These are phyloP conservation scores for Solanum gandarillasii DNA, from an alignment of 257 asterid genomes.

Conservation along the genomic window DNA sequence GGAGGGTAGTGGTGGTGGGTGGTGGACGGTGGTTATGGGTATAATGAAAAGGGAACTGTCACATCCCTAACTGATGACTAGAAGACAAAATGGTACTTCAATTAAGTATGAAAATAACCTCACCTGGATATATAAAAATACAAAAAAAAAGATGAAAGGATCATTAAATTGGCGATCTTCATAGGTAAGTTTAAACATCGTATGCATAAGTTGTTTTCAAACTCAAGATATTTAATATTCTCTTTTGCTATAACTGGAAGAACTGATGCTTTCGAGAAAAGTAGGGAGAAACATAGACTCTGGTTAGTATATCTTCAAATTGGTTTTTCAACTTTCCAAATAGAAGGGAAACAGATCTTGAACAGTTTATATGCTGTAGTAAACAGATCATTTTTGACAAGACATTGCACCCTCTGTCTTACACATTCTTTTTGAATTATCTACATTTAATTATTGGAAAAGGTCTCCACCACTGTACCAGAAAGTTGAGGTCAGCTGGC, in stretches of 20 bases:
- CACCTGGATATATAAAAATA: neutral
- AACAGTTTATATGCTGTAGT: neutral
- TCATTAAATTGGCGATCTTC: neutral
- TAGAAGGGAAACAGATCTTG: neutral
- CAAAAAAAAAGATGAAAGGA: neutral
- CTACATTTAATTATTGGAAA: neutral
- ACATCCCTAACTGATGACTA: neutral
- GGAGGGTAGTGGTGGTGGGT: neutral
- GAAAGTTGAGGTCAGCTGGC: neutral
- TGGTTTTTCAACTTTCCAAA: neutral
- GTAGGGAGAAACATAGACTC: neutral
- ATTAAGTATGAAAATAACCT: neutral
- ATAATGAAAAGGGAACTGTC: neutral
- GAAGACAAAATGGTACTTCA: neutral
- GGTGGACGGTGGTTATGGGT: neutral
- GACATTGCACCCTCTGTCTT: neutral
- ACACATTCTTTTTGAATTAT: neutral
- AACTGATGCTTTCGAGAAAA: neutral
- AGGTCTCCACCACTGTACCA: neutral
- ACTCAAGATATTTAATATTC: neutral
- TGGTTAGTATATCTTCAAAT: neutral
- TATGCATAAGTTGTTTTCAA: neutral
- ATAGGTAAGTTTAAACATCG: neutral
- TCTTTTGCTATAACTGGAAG: neutral
- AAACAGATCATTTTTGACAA: neutral